Base-by-base conservation (phyloP, 495 filamentous ascomycete genomes). In the Parathielavia hyrcaniae region DNA sequence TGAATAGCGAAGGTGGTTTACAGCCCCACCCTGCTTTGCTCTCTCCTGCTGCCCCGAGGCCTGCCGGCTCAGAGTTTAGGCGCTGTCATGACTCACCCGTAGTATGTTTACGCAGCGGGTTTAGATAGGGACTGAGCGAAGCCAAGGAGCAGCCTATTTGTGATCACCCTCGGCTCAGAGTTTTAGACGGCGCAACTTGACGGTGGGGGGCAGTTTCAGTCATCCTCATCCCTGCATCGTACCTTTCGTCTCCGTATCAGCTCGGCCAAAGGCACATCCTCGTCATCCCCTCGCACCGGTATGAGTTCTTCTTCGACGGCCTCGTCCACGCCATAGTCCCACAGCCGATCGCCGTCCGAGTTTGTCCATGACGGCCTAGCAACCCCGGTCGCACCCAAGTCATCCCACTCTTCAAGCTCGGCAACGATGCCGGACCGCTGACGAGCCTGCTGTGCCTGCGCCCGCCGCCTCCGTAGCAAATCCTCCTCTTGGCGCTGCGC, bases 271-370 rank as follows among this genome's bases (percentile, higher is more conserved):
- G 91, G 91, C 8, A 95, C 76, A 66, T 96, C 86, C 55, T 95
- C 90, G 57, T 92, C 77, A 13, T 63, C 67, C 11, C 67, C 55
- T 1, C 54, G 49, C 12, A 48, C 59, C 7, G 55, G 30, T 17
- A 50, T 51, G 19, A 57, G 9, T 23, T 87, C 85, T 58, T 84
- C 85, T 64, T 95, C 89, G 10, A 76, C 81, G 10, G 90, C 88
- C 62, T 89, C 88, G 62, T 96, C 91, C 0, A 96, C 89, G 2
- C 93, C 93, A 69, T 90, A 98, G 67, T 98, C 93, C 44, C 83
- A 77, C 36, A 97, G 75, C 10, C 84, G 76, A 63, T 97, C 91
- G 5, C 93, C 93, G 43, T 96, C 91, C 0, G 83, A 79, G 61
- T 96, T 92, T 6, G 77, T 81, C 93, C 93, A 97, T 8, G 72